Base-by-base conservation (phyloP, 2,329 filamentous ascomycete species). In the Parastagonospora avenae region DNA sequence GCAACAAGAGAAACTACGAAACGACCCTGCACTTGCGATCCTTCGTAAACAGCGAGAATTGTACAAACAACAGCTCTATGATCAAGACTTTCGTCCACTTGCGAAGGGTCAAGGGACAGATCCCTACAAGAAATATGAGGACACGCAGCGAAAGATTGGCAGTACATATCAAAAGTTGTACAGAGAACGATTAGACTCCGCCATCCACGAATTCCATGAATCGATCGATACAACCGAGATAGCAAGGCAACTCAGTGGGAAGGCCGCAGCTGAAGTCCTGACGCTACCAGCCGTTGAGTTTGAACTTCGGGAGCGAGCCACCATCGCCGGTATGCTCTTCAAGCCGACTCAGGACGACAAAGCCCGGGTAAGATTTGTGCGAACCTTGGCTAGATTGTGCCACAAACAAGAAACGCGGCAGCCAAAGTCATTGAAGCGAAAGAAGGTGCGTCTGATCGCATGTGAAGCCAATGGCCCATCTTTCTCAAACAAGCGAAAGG, bases 151-250 rank as follows among this genome's bases (percentile, higher is more conserved):
- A 19, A 52, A 55, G 41, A 54, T 59, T 42, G 35, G 42, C n/a
- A 62, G 51, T 37, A 59, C 31, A 16, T 51, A 55, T 16, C 15
- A 62, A 31, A 50, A 14, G 29, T 33, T 62, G 35, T 44, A 50
- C 30, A 48, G 50, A 47, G 37, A 52, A 52, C 39, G 40, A 45
- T 49, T 62, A 33, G 37, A 54, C 9, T 14, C 15, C 10, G 54
- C 54, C 8, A 48, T 55, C 38, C 30, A 31, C n/a, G 40, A 55
- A 12, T 62, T 59, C 50, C 37, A 62, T 49, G 36, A 57, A 30
- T 56, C 45, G 28, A 52, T 62, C 33, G 32, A 62, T 39, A 42
- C 43, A 33, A 60, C 56, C 35, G 46, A 60, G 50, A 60, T 60
- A 57, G 57, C 50, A 8, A 60, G 45, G 51, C 48, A 62, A 44